Conservation (phyloP, 192 early-diverging fungal genomes). For the Jimgerdemannia lactiflua region DNA sequence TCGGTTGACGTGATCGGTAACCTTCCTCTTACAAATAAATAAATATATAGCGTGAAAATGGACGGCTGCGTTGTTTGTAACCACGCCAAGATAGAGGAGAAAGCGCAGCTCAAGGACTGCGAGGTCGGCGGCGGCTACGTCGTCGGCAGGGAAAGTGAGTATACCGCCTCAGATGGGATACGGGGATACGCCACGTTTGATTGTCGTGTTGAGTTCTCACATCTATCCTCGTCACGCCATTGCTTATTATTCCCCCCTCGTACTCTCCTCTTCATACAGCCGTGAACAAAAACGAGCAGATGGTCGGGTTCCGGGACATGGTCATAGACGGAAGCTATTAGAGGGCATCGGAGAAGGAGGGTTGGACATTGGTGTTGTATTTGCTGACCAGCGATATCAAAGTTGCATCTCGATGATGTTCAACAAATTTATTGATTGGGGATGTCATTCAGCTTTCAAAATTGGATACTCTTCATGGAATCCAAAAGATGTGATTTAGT, state of each 20-base stretch:
- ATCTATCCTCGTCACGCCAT: neutral
- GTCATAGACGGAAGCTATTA: too few species aligned
- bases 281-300: too few species aligned
- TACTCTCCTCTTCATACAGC: too few species aligned
- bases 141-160: conserved; percentile 68
- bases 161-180: neutral
- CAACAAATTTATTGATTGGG: too few species aligned
- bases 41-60: conserved; percentile 65
- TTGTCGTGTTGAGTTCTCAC: neutral
- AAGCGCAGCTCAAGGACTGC: conserved; percentile 82
- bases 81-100: conserved; percentile 72
- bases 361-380: too few species aligned
- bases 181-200: neutral
- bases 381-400: too few species aligned
- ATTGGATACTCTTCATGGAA: too few species aligned
- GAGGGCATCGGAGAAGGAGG: too few species aligned
- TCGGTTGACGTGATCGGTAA: conserved; percentile 6
- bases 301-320: too few species aligned
- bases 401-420: too few species aligned
- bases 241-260: neutral
- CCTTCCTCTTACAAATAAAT: neutral
- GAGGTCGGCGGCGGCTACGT: conserved; percentile 70
- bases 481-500: too few species aligned
- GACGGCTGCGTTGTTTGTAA: conserved; percentile 87
- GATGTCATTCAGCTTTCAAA: too few species aligned